A percentile compares a stretch with the other conserved stretches of the same genome.
Evolutionary conservation across 192 early-diverging fungal genomes (phyloP).

Genomic region (Pilaira anomala): DNA sequence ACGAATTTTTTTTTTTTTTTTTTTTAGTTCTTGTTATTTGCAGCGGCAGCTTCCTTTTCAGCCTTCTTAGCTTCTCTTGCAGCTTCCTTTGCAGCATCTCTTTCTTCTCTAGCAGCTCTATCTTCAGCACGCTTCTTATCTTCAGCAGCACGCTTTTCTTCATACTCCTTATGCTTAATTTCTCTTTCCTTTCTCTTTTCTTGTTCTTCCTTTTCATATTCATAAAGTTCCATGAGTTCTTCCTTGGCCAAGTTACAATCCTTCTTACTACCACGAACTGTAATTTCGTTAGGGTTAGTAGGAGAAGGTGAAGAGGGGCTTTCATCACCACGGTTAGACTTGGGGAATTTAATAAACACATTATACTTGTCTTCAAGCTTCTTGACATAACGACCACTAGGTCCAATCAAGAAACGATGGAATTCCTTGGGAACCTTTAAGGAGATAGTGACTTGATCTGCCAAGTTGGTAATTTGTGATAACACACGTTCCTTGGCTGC

Average conservation of each 20-base stretch:
- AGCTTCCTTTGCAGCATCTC: constrained; percentile 7
- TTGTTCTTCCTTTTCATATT: constrained; percentile 73
- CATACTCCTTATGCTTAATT: constrained; percentile 23
- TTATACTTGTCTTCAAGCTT: constrained; percentile 75
- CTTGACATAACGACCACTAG: constrained; percentile 66
- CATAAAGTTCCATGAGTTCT: constrained; percentile 79
- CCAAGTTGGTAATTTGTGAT: constrained; percentile 60
- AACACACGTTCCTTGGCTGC: constrained; percentile 70
- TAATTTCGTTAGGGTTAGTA: constrained; percentile 58
- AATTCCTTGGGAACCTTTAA: constrained; percentile 58
- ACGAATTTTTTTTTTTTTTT: too few species aligned
- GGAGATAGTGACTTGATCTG: constrained; percentile 57
- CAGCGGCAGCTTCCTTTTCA: too few species aligned
- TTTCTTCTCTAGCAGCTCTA: constrained; percentile 14
- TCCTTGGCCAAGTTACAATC: constrained; percentile 75
- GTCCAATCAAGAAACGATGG: constrained; percentile 71
- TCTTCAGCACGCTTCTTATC: constrained; percentile 20
- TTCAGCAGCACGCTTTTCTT: constrained; percentile 25
- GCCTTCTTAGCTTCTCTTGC: too few species aligned
- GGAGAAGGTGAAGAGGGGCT: constrained; percentile 17
- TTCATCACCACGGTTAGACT: constrained; percentile 41
- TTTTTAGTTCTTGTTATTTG: too few species aligned
- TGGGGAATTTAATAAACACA: constrained; percentile 71
- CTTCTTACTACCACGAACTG: constrained; percentile 79
- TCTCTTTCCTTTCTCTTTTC: constrained; percentile 29